phyloP scores from a whole-genome alignment of 345 rosid species.

The Kandelia obovata region DNA sequence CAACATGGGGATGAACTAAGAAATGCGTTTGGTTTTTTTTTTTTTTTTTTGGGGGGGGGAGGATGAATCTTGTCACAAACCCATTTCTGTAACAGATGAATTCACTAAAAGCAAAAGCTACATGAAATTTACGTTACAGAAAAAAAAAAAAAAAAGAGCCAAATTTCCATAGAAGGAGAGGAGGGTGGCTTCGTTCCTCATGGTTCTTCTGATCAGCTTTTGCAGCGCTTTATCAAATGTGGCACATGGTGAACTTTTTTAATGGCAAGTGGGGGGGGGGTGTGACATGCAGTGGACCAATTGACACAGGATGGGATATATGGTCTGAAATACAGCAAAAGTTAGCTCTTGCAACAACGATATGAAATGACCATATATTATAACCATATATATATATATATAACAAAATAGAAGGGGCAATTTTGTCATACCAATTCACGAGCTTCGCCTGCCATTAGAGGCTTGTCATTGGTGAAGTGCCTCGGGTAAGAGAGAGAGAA shows the following conservation, averaged over 20 bases:
- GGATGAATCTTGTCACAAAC: no score
- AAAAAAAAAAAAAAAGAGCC: constrained; percentile 4
- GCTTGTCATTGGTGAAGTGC: no score
- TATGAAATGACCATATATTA: no score
- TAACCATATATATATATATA: no score
- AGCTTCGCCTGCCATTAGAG: no score
- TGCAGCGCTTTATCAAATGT: constrained; percentile 1
- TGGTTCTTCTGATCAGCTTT: not conserved
- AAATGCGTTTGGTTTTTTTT: no score
- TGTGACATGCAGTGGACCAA: not conserved
- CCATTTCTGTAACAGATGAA: not conserved
- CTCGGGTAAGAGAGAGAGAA: no score
- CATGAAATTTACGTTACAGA: constrained; percentile 5
- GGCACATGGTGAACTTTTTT: constrained; percentile 10
- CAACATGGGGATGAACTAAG: no score
- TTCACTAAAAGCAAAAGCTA: not conserved
- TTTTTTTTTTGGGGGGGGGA: no score
- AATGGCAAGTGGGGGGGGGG: not conserved
- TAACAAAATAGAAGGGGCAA: no score
- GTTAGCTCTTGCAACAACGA: no score
- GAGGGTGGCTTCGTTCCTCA: not conserved
- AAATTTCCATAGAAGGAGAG: not conserved
- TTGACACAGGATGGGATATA: not conserved
- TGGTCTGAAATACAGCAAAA: not conserved
- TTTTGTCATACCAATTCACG: no score